These are phyloP conservation scores for Kwoniella dendrophila DNA, from an alignment of 768 basidiomycete species.

Conservation along the genomic window DNA sequence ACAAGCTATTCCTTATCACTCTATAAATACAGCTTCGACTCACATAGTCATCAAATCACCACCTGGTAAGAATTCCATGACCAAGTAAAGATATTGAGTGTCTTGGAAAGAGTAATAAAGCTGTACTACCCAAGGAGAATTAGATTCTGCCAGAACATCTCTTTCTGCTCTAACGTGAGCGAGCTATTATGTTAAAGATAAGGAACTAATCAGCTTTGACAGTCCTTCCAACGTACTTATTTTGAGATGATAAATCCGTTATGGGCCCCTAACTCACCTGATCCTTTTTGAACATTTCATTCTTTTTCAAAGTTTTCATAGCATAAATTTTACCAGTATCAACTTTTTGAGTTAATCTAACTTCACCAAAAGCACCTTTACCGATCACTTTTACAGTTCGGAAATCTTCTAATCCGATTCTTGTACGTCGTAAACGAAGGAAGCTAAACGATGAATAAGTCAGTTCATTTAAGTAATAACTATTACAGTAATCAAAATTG, in stretches of 20 bases:
- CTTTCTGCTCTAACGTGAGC: slow-evolving; percentile 98
- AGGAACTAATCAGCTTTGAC: too few relatives aligned
- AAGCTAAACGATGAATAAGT: slow-evolving; percentile 67
- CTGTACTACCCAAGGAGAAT: slow-evolving; percentile 95
- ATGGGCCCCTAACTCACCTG: slow-evolving; percentile 64
- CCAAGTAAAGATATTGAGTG: slow-evolving; percentile 82
- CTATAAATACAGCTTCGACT: slow-evolving; percentile 17
- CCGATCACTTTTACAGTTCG: slow-evolving; percentile 98
- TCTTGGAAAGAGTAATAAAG: slow-evolving; percentile 99
- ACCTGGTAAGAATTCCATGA: slow-evolving; percentile 99
- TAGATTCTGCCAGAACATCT: slow-evolving; percentile 92
- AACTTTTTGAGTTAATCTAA: slow-evolving; percentile 90
- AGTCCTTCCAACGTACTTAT: too few relatives aligned
- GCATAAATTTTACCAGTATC: slow-evolving; percentile 99
- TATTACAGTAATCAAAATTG: too few relatives aligned
- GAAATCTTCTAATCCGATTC: slow-evolving; percentile 88
- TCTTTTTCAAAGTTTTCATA: slow-evolving; percentile 96
- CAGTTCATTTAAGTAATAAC: too few relatives aligned
- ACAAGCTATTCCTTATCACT: background rate
- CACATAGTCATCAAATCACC: slow-evolving; percentile 98
- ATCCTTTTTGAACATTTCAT: slow-evolving; percentile 99
- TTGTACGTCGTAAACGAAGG: slow-evolving; percentile 82
- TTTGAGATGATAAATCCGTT: background rate
- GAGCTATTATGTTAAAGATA: too few relatives aligned
- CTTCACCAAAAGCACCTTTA: slow-evolving; percentile 98